Evolutionary conservation across 306 rosid species (phyloP), one percentile per base, ranked within the genome.

Genomic region (Parietaria judaica): DNA sequence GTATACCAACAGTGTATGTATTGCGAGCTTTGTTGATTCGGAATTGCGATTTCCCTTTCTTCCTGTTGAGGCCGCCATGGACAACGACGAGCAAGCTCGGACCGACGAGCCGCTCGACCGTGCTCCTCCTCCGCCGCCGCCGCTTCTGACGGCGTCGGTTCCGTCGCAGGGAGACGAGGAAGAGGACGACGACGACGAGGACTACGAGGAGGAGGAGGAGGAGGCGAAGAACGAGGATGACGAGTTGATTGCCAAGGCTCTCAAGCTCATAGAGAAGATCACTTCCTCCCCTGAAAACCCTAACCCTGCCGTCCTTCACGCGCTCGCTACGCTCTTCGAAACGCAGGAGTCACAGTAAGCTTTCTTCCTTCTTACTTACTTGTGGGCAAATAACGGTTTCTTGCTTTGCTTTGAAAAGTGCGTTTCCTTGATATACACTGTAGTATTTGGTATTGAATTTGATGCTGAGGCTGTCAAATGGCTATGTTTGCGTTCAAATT

Each of bases 261-360:
- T 79, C 71, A 84, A 74, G 72, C 81, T 86, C 47, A 94, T 88
- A 90, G 97, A 89, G 14, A 89, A 76, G 81, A 75, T 84, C 54
- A 89, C 86, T 59, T 65, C 86, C 1, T 56, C 90, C 39, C 82
- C 89, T 51, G 94, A 89, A 46, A 89, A 81, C 78, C 97, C 99
- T 71, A 86, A 76, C 47, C 75, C 89, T 35, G 58, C 72, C 34
- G 84, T 76, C 12, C 89, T 94, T 3, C 99, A 94, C 37, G 90
- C 99, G 13, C 85, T 94, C 14, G 95, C 97, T 0, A 78, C 99
- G 7, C 78, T 94, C 60, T 86, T 94, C 9, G 95, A 94, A 77
- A 76, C 78, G 0, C 91, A 89, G 51, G 99, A 94, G 70, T 70
- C 79, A 0, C 79, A 84, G 99, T 94, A 67, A 51, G 58, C 58